Evolutionary conservation across 768 basidiomycete genomes (phyloP).

Genomic region (Leccinum subgranulosum): DNA sequence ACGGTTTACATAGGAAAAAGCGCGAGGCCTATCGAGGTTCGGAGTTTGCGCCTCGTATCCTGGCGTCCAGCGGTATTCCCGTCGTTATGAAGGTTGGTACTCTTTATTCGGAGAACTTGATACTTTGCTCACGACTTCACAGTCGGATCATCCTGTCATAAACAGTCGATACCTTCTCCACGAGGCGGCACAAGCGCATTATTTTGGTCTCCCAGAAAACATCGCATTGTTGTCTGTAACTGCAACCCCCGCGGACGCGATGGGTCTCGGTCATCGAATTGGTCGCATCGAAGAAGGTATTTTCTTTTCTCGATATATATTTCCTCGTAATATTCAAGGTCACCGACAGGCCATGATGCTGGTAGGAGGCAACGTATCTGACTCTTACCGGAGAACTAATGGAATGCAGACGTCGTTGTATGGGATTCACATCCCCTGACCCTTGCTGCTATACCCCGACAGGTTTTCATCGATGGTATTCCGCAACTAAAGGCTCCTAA

Average conservation of each 20-base stretch:
- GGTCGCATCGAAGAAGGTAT: constrained; percentile 55
- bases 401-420: constrained; percentile 56
- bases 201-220: constrained; percentile 58
- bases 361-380: constrained; percentile 23
- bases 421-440: constrained; percentile 76
- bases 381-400: not conserved
- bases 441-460: constrained; percentile 69
- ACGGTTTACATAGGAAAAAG: constrained; percentile 50
- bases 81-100: constrained; percentile 69
- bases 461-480: constrained; percentile 86
- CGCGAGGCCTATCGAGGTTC: constrained; percentile 79
- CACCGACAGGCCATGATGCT: constrained; percentile 41
- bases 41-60: constrained; percentile 75
- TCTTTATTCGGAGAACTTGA: not conserved
- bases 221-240: constrained; percentile 66
- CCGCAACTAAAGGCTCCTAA: constrained; percentile 56
- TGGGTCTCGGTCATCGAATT: constrained; percentile 75
- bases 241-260: constrained; percentile 57
- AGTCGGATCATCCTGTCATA: constrained; percentile 58
- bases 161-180: constrained; percentile 68
- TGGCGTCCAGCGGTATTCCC: constrained; percentile 62
- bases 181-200: constrained; percentile 70
- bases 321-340: not conserved
- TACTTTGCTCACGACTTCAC: not conserved
- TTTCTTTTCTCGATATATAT: not conserved